Conservation (phyloP, 139 green algal genomes). For the Penium margaritaceum region DNA sequence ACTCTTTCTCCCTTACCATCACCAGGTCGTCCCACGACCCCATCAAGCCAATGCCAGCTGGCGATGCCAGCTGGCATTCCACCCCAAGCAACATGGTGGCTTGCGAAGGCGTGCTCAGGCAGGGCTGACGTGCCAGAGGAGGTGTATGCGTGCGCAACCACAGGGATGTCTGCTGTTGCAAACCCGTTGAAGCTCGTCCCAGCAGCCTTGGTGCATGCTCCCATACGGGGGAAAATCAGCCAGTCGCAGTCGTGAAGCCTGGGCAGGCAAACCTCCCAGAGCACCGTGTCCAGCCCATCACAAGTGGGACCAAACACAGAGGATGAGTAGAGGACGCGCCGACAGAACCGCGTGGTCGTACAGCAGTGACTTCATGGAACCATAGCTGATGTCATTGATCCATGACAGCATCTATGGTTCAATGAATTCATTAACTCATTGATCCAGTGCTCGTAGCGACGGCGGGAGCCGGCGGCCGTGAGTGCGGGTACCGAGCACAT, state of each 20-base stretch:
- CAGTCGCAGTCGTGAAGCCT: slow-evolving; percentile 76
- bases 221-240: slow-evolving; percentile 79
- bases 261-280: slow-evolving; percentile 54
- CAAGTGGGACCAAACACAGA: slow-evolving; percentile 52
- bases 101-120: too few species aligned
- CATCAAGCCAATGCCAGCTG: too few species aligned
- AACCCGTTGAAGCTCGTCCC: slow-evolving; percentile 45
- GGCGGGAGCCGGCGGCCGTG: neutral
- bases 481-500: slow-evolving; percentile 69
- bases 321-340: slow-evolving; percentile 29
- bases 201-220: slow-evolving; percentile 79
- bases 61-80: too few species aligned
- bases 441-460: neutral
- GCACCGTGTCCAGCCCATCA: slow-evolving; percentile 48
- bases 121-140: too few species aligned
- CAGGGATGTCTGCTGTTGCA: too few species aligned
- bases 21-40: too few species aligned
- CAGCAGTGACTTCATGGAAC: slow-evolving; percentile 87
- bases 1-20: too few species aligned
- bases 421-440: too few species aligned
- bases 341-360: slow-evolving; percentile 62
- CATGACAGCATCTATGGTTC: too few species aligned
- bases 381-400: slow-evolving; percentile 82
- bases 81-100: too few species aligned
- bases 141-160: too few species aligned